Base-by-base conservation (phyloP, 257 asterid species). In the Nicotiana otophora region DNA sequence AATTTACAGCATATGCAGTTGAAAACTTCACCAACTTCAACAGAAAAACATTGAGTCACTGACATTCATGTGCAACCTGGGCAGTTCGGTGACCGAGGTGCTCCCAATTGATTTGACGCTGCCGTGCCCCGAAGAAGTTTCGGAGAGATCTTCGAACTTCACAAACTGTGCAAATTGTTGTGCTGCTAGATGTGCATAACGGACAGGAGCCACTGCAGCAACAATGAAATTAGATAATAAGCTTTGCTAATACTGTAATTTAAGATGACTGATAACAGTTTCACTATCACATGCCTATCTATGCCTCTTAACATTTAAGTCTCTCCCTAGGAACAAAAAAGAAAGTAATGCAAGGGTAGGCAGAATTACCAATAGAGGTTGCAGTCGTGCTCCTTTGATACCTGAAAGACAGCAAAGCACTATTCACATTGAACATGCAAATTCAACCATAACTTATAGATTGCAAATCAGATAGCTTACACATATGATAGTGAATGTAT, bases 171-270 rank as follows among this genome's bases (percentile, higher is more conserved):
- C 88, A 81, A 94, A 77, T 83, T 95, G 99, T 69, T 84, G 87
- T 54, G 99, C 99, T 67, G 99, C 99, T 58, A 92, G 97, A 86
- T 95, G 99, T 19, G 99, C 99, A 77, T 95, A 95, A 79, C 92
- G 80, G 48, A 95, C 87, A 2, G 99, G 99, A 80, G 97, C 98
- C 82, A 94, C 99, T 94, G 91, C 86, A 88, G 78, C 68, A 53
- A 78, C 84, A 83, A 81, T 10, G 39, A 34, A 66, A 33, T 66
- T 48, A 53, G n/a, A 14, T 28, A 7, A 51, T 17, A 23, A 36
- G 46, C 62, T 51, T 31, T 53, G 9, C 67, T 66, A 48, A 30
- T 81, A 53, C 51, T 19, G 67, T 66, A 51, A 48, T 66, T 46
- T 67, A 60, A 76, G 54, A 67, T 33, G 58, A 20, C 17, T 63